Evolutionary conservation across 2,329 filamentous ascomycete species (phyloP), one percentile per base, ranked within the genome.

Genomic region (Penicillium sp.): DNA sequence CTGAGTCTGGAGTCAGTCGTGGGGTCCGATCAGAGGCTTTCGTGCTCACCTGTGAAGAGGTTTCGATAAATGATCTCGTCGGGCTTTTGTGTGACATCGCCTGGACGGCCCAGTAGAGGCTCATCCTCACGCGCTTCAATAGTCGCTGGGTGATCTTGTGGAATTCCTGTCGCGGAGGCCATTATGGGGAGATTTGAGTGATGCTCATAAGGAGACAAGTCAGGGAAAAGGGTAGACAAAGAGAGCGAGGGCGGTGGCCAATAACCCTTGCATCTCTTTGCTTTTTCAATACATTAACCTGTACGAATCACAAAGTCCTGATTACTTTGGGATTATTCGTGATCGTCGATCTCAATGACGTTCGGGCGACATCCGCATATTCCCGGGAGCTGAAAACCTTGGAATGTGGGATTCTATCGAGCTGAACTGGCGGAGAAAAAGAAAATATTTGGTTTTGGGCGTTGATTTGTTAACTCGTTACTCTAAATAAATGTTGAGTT

Each of bases 41-140:
- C 24, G 19, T 12, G 60, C 75, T 57, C 74, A 91, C 89, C 89
- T 33, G 86, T 78, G 55, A 85, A 73, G 35, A 95, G 75, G 62
- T 95, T 95, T 59, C 77, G 75, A 53, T 80, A 73, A 46, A 94
- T 75, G 22, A 81, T 74, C 52, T 80, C 76, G 15, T 78, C 77
- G 33, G 84, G 78, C 51, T 73, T 72, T 72, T 94, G 88, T 43
- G 81, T 79, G 9, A 81, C 87, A 71, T 90, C 87, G 41, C 87
- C 87, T 38, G 82, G 77, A 43, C 76, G 74, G 46, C 84, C 85
- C 29, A 91, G 74, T 46, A 91, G 73, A 56, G 86, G 87, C 61
- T 87, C 82, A 45, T 83, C 76, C 62, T 88, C 84, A 37, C 68
- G 69, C 19, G 61, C 58, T 53, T 64, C 39, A 54, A 65, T 60